Evolutionary conservation across 2,329 filamentous ascomycete species (phyloP), one percentile per base, ranked within the genome.

Genomic region (Calonectria pseudoturangicola): DNA sequence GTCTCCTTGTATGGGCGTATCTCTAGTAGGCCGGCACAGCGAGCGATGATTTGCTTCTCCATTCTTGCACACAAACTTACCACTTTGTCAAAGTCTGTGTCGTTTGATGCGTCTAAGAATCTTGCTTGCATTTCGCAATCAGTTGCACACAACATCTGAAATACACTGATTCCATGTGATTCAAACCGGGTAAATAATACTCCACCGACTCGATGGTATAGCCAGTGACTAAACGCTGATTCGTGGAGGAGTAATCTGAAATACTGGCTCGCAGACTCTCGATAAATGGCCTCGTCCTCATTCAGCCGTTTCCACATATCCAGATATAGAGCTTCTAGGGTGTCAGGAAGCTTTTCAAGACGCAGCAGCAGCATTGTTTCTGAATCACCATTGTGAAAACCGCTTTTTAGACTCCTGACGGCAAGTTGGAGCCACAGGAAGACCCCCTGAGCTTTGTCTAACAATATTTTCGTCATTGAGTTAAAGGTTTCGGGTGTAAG

Each of bases 291-390:
- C 7, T 63, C n/a, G 25, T 69, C 27, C 12, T 60, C 16, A 13
- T 70, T 70, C 33, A 72, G 18, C 39, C 66, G 39, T 33, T 45
- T 45, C 70, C 70, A 72, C 66, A 72, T 66, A 13, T 70, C 60
- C 2, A 41, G 48, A 43, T 72, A 72, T 3, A 69, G 50, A 15
- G 36, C 41, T 39, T 66, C 50, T 3, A 69, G 51, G 7, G 36
- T 16, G n/a, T 25, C 21, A 18, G 66, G 66, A 28, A 66, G 70
- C 39, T 51, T 15, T 27, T 43, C 25, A 2, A 72, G 43, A 41
- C 66, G 60, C 27, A 10, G 12, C 8, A 43, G 10, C 8, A 69
- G 56, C 13, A 50, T 39, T 2, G 33, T 25, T 9, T 69, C 25
- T 4, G 62, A 28, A 50, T 72, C 66, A 15, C 21, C 8, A 30